Conservation (phyloP, 306 rosid species). For the Corylus heterophylla region DNA sequence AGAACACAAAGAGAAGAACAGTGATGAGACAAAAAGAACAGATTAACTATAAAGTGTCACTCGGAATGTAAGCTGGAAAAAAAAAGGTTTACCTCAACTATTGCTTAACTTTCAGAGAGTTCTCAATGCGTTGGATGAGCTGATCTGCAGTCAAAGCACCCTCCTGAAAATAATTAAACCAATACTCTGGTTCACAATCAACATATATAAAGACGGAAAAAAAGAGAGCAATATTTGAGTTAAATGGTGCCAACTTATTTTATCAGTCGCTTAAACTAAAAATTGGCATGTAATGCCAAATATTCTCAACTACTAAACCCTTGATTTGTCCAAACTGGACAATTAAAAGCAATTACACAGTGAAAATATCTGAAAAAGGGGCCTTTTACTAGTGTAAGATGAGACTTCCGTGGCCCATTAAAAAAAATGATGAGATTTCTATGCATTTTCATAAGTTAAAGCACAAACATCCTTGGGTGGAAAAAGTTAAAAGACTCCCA, state of each 20-base stretch:
- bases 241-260: background rate
- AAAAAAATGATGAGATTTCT: slow-evolving; percentile 5
- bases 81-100: slow-evolving; percentile 40
- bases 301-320: background rate
- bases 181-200: background rate
- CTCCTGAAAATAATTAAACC: slow-evolving; percentile 56
- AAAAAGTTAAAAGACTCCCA: slow-evolving; percentile 1
- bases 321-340: background rate
- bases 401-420: background rate
- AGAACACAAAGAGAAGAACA: background rate
- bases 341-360: background rate
- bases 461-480: slow-evolving; percentile 15
- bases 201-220: background rate
- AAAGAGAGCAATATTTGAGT: background rate
- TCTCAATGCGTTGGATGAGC: slow-evolving; percentile 71
- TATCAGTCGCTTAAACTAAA: background rate
- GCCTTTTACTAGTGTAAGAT: no score
- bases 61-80: background rate
- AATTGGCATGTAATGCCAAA: background rate
- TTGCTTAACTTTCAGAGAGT: slow-evolving; percentile 62
- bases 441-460: background rate
- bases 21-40: background rate
- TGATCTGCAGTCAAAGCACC: slow-evolving; percentile 80
- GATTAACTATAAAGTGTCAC: background rate
- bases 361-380: background rate